Conservation (phyloP, 192 early-diverging fungal genomes). For the Fimicolochytrium jonesii region DNA sequence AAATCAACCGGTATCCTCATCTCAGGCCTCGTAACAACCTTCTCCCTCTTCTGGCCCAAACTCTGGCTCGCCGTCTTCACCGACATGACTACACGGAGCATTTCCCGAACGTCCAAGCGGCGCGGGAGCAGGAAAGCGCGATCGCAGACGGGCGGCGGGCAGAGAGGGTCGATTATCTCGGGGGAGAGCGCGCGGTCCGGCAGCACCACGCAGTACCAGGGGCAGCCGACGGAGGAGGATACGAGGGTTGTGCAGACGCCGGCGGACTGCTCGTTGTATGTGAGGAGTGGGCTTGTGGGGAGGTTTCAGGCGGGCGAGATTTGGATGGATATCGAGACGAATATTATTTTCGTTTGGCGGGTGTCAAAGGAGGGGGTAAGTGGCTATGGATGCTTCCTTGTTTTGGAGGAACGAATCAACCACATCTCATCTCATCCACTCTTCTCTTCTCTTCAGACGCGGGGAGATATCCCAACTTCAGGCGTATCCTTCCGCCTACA, state of each 20-base stretch:
- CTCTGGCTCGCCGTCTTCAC: neutral
- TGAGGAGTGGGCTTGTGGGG: neutral
- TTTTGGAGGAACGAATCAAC: neutral
- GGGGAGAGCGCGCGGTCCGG: neutral
- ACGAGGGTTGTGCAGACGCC: neutral
- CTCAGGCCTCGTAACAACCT: slow-evolving; percentile 2
- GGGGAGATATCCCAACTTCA: neutral
- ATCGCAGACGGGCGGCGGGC: neutral
- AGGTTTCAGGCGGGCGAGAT: neutral
- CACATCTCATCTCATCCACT: neutral
- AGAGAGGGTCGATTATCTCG: neutral
- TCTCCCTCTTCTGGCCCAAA: slow-evolving; percentile 18
- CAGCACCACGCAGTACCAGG: neutral
- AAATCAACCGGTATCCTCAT: slow-evolving; percentile 12
- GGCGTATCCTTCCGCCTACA: slow-evolving; percentile 5
- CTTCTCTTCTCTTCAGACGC: neutral
- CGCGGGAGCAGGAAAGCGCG: neutral
- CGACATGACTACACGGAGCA: neutral
- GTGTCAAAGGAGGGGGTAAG: neutral
- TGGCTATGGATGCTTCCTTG: too few relatives aligned
- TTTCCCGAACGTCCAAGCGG: neutral
- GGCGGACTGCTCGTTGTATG: neutral
- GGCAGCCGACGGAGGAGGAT: neutral
- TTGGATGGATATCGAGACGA: neutral
- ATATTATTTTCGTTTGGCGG: neutral